Evolutionary conservation across 2,329 filamentous ascomycete species (phyloP).

Genomic region (Claviceps paspali): DNA sequence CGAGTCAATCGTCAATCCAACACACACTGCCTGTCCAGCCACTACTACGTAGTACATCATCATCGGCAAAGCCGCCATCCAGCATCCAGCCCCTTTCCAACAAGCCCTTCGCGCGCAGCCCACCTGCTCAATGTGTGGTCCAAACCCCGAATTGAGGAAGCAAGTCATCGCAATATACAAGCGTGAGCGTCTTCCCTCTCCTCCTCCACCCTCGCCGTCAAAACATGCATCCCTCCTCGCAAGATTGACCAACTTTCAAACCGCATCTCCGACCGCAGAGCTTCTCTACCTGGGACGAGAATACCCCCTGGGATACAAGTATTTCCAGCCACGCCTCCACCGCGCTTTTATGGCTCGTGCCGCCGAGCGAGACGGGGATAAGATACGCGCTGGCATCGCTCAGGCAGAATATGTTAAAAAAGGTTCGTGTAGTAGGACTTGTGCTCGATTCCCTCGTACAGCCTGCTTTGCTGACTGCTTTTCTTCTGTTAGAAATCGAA

Average conservation of each 20-base stretch:
- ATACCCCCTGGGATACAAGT: constrained; percentile 70
- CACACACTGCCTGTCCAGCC: no score
- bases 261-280: constrained; percentile 34
- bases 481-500: constrained; percentile 56
- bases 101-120: neutral
- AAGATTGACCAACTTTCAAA: no score
- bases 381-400: constrained; percentile 62
- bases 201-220: no score
- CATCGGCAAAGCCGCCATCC: neutral
- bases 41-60: no score
- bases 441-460: neutral
- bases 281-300: constrained; percentile 71
- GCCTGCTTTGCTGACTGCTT: neutral
- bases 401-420: constrained; percentile 83
- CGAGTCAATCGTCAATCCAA: no score
- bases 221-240: no score
- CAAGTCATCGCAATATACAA: constrained; percentile 84
- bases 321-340: constrained; percentile 70
- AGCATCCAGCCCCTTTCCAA: neutral
- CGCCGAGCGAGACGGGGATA: constrained; percentile 50
- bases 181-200: constrained; percentile 32
- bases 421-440: constrained; percentile 33
- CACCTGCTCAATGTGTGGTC: constrained; percentile 11
- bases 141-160: constrained; percentile 46
- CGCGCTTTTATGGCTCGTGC: constrained; percentile 71